A percentile compares a stretch with the other conserved stretches of the same genome.
Conservation (phyloP, 2,329 filamentous ascomycete species). For the Hirsutella rhossiliensis region DNA sequence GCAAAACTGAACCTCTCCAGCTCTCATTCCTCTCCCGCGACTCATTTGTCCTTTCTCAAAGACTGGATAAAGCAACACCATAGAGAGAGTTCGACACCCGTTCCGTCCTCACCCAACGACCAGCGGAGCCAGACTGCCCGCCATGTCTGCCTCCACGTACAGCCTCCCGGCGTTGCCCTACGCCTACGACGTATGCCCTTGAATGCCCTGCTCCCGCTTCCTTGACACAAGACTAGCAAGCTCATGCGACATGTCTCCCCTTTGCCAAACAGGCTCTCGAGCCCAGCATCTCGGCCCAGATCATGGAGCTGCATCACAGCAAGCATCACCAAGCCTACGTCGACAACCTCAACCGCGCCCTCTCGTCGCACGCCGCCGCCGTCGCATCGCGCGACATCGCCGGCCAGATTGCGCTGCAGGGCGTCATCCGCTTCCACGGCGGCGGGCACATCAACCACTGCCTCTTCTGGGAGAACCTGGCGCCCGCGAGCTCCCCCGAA, state of each 20-base stretch:
- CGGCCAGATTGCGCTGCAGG: constrained; percentile 54
- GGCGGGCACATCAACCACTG: constrained; percentile 91
- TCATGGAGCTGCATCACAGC: constrained; percentile 71
- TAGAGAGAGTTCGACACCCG: too few relatives aligned
- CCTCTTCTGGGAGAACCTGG: constrained; percentile 81
- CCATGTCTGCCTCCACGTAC: constrained; percentile 34
- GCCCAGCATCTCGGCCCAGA: constrained; percentile 62
- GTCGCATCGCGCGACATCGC: constrained; percentile 45
- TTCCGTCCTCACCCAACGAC: too few relatives aligned
- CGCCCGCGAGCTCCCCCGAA: constrained; percentile 45
- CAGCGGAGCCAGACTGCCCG: constrained; percentile 1
- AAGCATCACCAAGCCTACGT: constrained; percentile 75
- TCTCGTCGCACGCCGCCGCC: constrained; percentile 47
- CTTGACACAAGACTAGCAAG: neutral
- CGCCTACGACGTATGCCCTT: constrained; percentile 50
- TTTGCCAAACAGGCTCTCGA: constrained; percentile 45
- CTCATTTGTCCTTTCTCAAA: too few relatives aligned
- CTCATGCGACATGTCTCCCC: neutral
- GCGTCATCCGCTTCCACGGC: constrained; percentile 73
- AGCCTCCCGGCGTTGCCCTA: constrained; percentile 56
- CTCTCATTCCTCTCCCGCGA: too few relatives aligned
- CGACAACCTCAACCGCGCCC: constrained; percentile 58
- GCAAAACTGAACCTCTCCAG: too few relatives aligned
- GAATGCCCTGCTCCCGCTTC: neutral
- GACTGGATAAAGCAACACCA: too few relatives aligned